Evolutionary conservation across 345 rosid species (phyloP), one percentile per base, ranked within the genome.

Genomic region (Salix udensis): DNA sequence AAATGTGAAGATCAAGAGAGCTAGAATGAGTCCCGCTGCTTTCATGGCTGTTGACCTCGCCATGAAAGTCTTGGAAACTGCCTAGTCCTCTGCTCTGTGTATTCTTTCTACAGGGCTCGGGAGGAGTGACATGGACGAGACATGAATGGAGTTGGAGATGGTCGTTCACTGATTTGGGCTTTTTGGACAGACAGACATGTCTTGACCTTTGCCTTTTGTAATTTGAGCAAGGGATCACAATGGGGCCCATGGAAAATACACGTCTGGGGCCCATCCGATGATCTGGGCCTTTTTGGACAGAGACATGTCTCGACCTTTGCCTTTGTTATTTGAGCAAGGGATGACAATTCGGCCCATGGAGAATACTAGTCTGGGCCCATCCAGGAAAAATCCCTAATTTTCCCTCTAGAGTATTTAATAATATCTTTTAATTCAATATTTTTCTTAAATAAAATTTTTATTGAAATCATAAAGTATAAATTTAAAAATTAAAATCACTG

Each of bases 31-130:
- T 50, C 82, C 73, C n/a, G 77, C 82, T 78, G 79, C 83, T 61
- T 81, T 90, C 96, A 88, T 89, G 77, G 76, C 37, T 30, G 31
- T 75, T 68, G 83, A 55, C 44, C 55, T 7, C 68, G 64, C 64
- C 64, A 58, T 58, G 14, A 0, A 0, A 31, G 34, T 58, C 64
- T 58, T 58, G 64, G 26, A 23, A n/a, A 58, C 64, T 58, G 64
- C 26, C 14, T 9, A 23, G 64, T 58, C 64, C 64, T 58, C 28
- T 58, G 5, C 42, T 21, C 6, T 6, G 3, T 23, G 53, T 31
- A 46, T 46, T 46, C 16, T 46, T 3, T 46, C 50, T 46, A 46
- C 50, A 14, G 3, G 50, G 18, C 50, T 46, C 18, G 50, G 16
- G 50, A 1, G 16, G 50, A 44, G 50, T 3, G 50, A 23, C 62